These are phyloP conservation scores for Phaeodactylum tricornutum DNA, from an alignment of 108 stramenopile genomes.

Conservation along the genomic window DNA sequence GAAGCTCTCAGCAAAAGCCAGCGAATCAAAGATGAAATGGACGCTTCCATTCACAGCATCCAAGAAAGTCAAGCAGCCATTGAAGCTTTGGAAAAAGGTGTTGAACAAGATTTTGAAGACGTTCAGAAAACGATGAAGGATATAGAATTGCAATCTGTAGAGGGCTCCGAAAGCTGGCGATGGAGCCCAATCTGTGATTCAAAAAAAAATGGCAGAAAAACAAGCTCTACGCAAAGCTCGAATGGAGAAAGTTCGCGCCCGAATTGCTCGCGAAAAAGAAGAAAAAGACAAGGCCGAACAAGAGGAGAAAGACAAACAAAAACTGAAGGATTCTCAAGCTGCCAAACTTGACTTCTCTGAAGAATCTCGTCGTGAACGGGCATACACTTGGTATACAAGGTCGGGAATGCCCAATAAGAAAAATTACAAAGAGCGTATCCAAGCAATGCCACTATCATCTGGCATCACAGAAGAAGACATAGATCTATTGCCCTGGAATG, in stretches of 20 bases:
- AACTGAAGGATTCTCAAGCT: background rate
- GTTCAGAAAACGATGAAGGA: no score
- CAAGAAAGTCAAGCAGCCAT: no score
- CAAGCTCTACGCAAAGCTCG: background rate
- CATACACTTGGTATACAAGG: background rate
- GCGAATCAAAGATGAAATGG: no score
- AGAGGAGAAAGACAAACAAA: background rate
- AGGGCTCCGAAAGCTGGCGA: no score
- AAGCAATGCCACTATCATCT: background rate
- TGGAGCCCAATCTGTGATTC: no score
- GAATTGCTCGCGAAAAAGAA: constrained; percentile 2
- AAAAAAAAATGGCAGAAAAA: no score
- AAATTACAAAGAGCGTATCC: background rate
- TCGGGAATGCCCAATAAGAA: background rate
- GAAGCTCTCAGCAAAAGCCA: no score
- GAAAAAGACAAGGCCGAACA: no score
- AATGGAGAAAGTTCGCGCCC: constrained; percentile 1
- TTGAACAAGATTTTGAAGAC: no score
- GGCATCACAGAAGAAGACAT: background rate
- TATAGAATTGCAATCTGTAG: no score
- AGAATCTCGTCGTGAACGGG: background rate
- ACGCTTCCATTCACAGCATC: no score
- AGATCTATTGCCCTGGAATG: constrained; percentile 4
- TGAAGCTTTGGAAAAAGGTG: no score
- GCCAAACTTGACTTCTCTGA: background rate